Percentiles rank a stretch among this genome's conserved stretches.
phyloP scores from a whole-genome alignment of 257 asterid genomes.

The Knoxia roxburghii region DNA sequence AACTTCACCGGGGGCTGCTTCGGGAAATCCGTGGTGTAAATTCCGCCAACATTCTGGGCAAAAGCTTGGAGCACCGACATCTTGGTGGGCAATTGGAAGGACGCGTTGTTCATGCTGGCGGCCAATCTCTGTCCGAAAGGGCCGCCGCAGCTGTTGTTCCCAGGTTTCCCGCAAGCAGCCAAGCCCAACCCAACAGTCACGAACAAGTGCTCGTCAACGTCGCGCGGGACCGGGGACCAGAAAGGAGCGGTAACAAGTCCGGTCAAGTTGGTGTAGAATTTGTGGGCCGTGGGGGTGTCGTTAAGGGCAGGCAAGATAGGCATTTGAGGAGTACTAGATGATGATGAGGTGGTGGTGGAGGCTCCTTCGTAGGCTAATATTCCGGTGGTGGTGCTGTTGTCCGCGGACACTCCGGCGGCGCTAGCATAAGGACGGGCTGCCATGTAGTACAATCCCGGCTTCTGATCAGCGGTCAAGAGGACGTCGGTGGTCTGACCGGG shows the following conservation, averaged over 20 bases:
- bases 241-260: constrained; percentile 44
- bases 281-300: constrained; percentile 69
- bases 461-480: constrained; percentile 47
- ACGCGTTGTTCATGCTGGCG: constrained; percentile 71
- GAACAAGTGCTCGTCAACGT: constrained; percentile 53
- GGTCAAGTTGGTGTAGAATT: constrained; percentile 47
- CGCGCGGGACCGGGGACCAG: constrained; percentile 41
- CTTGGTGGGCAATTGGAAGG: constrained; percentile 46
- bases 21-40: constrained; percentile 22
- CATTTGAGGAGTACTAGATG: constrained; percentile 35
- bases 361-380: constrained; percentile 38
- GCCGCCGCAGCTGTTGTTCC: constrained; percentile 42
- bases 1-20: constrained; percentile 16
- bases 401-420: constrained; percentile 21
- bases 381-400: constrained; percentile 53
- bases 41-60: constrained; percentile 13
- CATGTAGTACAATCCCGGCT: constrained; percentile 57
- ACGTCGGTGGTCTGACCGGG: constrained; percentile 79
- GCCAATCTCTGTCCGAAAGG: constrained; percentile 35
- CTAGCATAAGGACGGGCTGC: constrained; percentile 56
- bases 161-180: constrained; percentile 36
- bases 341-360: constrained; percentile 22
- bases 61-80: constrained; percentile 58
- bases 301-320: constrained; percentile 60
- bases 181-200: constrained; percentile 54